These are phyloP conservation scores for Erysimum pusillum DNA, from an alignment of 441 rosid species.

Conservation along the genomic window DNA sequence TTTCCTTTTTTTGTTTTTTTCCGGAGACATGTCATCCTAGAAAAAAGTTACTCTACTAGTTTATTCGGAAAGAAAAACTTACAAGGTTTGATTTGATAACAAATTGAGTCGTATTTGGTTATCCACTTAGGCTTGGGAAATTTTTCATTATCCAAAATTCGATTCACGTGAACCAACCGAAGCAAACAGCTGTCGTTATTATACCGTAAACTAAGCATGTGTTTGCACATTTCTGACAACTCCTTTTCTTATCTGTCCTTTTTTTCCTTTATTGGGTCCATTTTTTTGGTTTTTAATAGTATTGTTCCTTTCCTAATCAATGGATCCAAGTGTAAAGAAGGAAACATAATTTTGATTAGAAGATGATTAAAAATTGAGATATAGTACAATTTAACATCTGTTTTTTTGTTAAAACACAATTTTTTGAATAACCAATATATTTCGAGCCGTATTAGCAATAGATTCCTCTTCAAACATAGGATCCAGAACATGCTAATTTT, in stretches of 20 bases:
- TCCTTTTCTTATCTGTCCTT: conserved; percentile 45
- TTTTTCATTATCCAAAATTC: conserved; percentile 1
- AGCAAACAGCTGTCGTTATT: conserved; percentile 41
- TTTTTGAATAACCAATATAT: background rate
- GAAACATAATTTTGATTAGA: background rate
- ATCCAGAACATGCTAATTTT: background rate
- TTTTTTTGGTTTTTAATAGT: background rate
- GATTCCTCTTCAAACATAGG: background rate
- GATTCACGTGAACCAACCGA: conserved; percentile 46
- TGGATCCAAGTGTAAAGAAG: conserved; percentile 22
- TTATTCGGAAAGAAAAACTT: background rate
- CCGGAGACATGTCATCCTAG: background rate
- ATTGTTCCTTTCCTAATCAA: conserved; percentile 1
- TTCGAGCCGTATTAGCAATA: background rate
- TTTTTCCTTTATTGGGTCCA: conserved; percentile 7
- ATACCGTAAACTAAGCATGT: conserved; percentile 40
- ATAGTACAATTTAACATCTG: too few relatives aligned
- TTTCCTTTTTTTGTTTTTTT: background rate
- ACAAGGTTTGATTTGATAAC: background rate
- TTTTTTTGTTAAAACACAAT: background rate
- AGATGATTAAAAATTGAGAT: too few relatives aligned
- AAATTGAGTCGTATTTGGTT: background rate
- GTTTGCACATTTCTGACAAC: conserved; percentile 47
- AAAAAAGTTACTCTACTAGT: background rate
- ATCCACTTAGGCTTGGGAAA: background rate